These are phyloP conservation scores for Thielaviopsis euricoi DNA, from an alignment of 2,329 filamentous ascomycete species.

Conservation along the genomic window DNA sequence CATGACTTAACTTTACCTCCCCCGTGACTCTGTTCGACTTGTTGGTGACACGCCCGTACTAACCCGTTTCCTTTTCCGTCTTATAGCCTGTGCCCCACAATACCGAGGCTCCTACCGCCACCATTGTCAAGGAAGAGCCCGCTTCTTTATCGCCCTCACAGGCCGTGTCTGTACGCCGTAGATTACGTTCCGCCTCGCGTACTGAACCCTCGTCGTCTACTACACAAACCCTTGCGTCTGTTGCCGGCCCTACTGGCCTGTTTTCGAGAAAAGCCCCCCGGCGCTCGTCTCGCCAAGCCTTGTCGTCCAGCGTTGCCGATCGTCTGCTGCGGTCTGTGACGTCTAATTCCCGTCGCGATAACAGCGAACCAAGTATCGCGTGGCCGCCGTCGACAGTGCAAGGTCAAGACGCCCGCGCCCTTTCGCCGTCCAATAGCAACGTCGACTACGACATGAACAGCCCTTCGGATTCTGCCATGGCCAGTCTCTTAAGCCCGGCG, in stretches of 20 bases:
- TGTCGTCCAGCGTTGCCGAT: background rate
- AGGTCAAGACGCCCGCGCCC: background rate
- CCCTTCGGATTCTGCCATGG: slow-evolving; percentile 13
- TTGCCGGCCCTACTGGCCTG: background rate
- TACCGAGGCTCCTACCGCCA: background rate
- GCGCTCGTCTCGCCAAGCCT: slow-evolving; percentile 2
- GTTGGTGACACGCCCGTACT: background rate
- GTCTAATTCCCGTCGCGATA: background rate
- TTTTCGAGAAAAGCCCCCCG: background rate
- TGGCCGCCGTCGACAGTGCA: slow-evolving; percentile 8
- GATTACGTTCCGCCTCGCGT: background rate
- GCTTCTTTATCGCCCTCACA: background rate
- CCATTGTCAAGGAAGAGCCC: background rate
- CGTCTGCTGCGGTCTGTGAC: slow-evolving; percentile 5
- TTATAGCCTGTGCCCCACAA: background rate
- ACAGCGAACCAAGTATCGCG: background rate
- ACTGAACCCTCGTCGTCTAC: background rate
- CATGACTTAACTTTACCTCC: too few relatives aligned
- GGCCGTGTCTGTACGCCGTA: background rate
- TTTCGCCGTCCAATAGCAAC: background rate
- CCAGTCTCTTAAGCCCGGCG: slow-evolving; percentile 20
- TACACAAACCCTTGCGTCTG: background rate
- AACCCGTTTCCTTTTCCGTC: background rate
- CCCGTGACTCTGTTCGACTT: background rate
- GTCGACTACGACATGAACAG: background rate